phyloP scores from a whole-genome alignment of 495 filamentous ascomycete species.

The Penicillium waksmanii region DNA sequence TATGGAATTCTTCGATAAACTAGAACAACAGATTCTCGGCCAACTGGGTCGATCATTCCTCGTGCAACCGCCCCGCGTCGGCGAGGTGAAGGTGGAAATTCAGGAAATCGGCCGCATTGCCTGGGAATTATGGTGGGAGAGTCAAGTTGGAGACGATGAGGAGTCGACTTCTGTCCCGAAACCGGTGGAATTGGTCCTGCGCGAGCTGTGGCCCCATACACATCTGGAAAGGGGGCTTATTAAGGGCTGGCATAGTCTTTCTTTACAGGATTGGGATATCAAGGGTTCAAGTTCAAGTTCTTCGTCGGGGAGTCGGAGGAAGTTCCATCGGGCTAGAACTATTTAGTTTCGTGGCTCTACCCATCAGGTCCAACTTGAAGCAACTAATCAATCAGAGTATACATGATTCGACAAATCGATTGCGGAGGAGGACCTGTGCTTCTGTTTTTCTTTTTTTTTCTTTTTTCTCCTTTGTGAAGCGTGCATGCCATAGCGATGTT shows the following conservation, averaged over 20 bases:
- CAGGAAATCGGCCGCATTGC: background rate
- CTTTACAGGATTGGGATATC: background rate
- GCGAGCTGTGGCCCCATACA: background rate
- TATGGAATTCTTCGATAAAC: slow-evolving; percentile 3
- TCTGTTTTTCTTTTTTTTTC: background rate
- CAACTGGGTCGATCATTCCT: slow-evolving; percentile 3
- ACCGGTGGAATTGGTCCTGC: background rate
- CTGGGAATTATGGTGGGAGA: slow-evolving; percentile 2
- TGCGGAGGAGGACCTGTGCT: too few relatives aligned
- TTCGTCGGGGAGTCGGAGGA: background rate
- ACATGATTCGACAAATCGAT: too few relatives aligned
- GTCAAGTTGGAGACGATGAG: background rate
- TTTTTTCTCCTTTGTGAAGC: background rate
- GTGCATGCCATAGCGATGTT: background rate
- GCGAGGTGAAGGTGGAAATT: background rate
- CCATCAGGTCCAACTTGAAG: too few relatives aligned
- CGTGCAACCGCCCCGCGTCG: background rate
- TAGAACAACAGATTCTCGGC: background rate
- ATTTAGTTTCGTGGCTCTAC: background rate
- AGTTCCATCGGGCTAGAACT: background rate
- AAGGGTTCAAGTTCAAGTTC: background rate
- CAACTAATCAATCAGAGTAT: too few relatives aligned
- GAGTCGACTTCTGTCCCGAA: background rate
- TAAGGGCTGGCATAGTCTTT: background rate
- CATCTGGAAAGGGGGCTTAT: background rate